These are phyloP conservation scores for Serendipita sp. DNA, from an alignment of 768 basidiomycete genomes.

Conservation along the genomic window DNA sequence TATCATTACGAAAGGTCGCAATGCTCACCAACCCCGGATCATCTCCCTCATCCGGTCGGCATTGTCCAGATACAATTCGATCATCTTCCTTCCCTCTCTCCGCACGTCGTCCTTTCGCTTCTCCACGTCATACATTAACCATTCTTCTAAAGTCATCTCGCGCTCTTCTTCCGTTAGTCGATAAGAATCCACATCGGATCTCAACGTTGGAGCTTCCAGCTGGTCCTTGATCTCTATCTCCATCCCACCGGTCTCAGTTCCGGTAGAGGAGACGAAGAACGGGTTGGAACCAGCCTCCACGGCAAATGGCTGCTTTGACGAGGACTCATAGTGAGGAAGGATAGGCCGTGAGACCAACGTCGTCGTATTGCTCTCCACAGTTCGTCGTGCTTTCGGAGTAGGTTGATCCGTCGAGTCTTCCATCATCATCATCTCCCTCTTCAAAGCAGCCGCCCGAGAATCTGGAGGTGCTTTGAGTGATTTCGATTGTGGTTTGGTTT, in stretches of 20 bases:
- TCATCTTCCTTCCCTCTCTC: not conserved
- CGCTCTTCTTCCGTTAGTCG: not conserved
- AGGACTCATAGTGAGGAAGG: not conserved
- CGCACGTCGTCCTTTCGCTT: not conserved
- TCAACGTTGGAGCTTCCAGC: not conserved
- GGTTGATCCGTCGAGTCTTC: not conserved
- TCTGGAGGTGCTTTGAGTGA: not conserved
- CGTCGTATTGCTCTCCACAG: not conserved
- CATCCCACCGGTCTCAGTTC: not conserved
- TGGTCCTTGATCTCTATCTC: not conserved
- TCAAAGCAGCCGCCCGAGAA: not conserved
- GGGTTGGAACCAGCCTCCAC: not conserved
- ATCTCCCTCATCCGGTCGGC: not conserved
- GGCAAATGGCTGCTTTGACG: not conserved
- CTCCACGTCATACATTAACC: not conserved
- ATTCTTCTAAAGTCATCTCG: conserved; percentile 3
- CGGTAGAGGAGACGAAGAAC: not conserved
- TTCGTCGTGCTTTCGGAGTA: not conserved
- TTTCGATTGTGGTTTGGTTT: not conserved
- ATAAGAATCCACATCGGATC: not conserved
- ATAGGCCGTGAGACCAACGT: not conserved
- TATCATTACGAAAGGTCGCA: no score
- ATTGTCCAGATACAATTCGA: conserved; percentile 1
- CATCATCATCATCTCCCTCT: not conserved
- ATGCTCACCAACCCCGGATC: not conserved